Evolutionary conservation across 495 filamentous ascomycete species (phyloP).

Genomic region (Hyaloscypha bicolor): DNA sequence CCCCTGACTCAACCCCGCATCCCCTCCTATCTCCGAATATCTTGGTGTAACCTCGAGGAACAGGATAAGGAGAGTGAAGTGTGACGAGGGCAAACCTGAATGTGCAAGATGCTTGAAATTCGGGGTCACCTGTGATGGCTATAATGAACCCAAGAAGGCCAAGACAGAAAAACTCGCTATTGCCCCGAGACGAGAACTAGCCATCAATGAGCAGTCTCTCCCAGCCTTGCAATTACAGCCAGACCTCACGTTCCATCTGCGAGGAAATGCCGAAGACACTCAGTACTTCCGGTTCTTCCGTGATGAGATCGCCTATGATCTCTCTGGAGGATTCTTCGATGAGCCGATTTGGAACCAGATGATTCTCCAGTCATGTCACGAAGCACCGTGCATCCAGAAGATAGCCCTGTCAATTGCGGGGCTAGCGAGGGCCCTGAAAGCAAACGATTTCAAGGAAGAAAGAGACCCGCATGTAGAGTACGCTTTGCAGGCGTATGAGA

Average conservation of each 20-base stretch:
- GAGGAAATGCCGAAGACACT: slow-evolving; percentile 6
- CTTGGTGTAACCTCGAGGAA: background rate
- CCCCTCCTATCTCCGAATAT: background rate
- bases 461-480: slow-evolving; percentile 11
- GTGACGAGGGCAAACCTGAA: slow-evolving; percentile 11
- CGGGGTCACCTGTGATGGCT: slow-evolving; percentile 15
- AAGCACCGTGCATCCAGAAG: slow-evolving; percentile 2
- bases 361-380: background rate
- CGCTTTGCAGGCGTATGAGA: slow-evolving; percentile 14
- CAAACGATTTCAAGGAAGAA: background rate
- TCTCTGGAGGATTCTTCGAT: slow-evolving; percentile 7
- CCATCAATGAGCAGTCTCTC: background rate
- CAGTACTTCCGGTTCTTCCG: slow-evolving; percentile 18
- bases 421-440: background rate
- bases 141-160: background rate
- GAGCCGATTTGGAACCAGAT: slow-evolving; percentile 13
- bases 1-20: background rate
- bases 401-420: background rate
- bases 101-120: slow-evolving; percentile 10
- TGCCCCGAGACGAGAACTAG: background rate
- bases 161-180: background rate
- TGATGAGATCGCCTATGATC: slow-evolving; percentile 2
- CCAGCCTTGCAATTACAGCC: background rate
- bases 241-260: slow-evolving; percentile 1
- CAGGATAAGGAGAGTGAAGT: slow-evolving; percentile 16